phyloP scores from a whole-genome alignment of 768 basidiomycete species.

The Chiua virens region DNA sequence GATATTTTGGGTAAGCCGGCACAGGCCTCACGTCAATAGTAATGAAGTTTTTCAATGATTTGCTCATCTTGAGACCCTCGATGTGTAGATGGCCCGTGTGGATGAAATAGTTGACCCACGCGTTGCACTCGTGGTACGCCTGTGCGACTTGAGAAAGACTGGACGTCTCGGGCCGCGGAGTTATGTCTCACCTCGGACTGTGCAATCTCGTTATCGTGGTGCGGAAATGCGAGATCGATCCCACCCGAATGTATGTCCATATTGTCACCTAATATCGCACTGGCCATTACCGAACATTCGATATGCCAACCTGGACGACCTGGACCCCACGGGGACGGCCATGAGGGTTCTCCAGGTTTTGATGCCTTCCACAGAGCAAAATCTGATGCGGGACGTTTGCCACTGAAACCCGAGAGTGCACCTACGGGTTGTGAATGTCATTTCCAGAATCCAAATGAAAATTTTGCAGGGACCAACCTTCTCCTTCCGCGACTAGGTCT shows the following conservation, averaged over 20 bases:
- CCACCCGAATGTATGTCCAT: conserved; percentile 99
- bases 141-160: conserved; percentile 32
- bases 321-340: conserved; percentile 93
- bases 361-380: conserved; percentile 99
- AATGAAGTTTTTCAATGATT: conserved; percentile 98
- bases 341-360: conserved; percentile 94
- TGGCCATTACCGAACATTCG: conserved; percentile 98
- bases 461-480: conserved; percentile 53
- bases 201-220: conserved; percentile 98
- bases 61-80: conserved; percentile 98
- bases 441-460: neutral
- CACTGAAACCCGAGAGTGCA: conserved; percentile 53
- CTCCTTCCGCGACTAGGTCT: conserved; percentile 86
- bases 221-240: conserved; percentile 96
- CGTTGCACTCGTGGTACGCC: conserved; percentile 89
- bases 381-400: conserved; percentile 82
- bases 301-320: conserved; percentile 99
- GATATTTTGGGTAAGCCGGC: neutral
- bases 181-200: conserved; percentile 77
- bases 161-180: neutral
- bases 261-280: conserved; percentile 80
- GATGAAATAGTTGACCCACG: conserved; percentile 99
- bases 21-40: conserved; percentile 78
- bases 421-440: conserved; percentile 36
- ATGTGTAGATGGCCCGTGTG: conserved; percentile 99